phyloP scores from a whole-genome alignment of 495 filamentous ascomycete species.

The Penicillium malachiteum region DNA sequence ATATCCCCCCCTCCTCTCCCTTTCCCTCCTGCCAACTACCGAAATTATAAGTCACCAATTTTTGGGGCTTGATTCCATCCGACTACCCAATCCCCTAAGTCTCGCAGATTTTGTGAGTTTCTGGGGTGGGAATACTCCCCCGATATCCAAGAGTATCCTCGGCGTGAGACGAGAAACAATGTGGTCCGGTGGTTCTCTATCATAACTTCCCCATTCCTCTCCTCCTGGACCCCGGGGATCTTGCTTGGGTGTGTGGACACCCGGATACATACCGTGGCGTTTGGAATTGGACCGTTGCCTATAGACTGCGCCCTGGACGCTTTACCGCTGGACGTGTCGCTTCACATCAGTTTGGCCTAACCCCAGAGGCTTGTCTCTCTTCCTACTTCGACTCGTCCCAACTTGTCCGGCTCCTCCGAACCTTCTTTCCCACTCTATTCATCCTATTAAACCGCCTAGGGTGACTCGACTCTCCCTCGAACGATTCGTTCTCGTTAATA shows the following conservation, averaged over 20 bases:
- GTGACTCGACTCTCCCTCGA: too few species aligned
- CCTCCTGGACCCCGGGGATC: slow-evolving; percentile 16
- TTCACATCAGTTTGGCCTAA: slow-evolving; percentile 16
- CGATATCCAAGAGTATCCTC: too few species aligned
- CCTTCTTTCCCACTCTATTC: neutral
- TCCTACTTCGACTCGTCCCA: slow-evolving; percentile 2
- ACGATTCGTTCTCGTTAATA: too few species aligned
- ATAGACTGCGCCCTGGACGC: slow-evolving; percentile 3
- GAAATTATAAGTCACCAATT: neutral
- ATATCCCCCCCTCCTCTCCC: neutral
- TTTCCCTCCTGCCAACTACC: neutral
- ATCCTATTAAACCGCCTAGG: neutral
- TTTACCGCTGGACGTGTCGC: slow-evolving; percentile 9
- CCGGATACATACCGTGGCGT: slow-evolving; percentile 19
- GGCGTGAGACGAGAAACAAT: slow-evolving; percentile 32
- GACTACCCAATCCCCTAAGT: neutral
- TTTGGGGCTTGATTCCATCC: neutral
- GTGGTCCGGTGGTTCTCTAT: slow-evolving; percentile 30
- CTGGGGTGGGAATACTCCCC: too few species aligned
- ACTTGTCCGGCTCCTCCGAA: neutral
- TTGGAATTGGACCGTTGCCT: slow-evolving; percentile 20
- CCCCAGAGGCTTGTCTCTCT: neutral
- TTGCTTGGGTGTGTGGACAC: slow-evolving; percentile 11
- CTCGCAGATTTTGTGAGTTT: too few species aligned
- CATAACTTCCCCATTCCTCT: slow-evolving; percentile 29